Evolutionary conservation across 441 rosid species (phyloP), one percentile per base, ranked within the genome.

Genomic region (Omphalea diandra): DNA sequence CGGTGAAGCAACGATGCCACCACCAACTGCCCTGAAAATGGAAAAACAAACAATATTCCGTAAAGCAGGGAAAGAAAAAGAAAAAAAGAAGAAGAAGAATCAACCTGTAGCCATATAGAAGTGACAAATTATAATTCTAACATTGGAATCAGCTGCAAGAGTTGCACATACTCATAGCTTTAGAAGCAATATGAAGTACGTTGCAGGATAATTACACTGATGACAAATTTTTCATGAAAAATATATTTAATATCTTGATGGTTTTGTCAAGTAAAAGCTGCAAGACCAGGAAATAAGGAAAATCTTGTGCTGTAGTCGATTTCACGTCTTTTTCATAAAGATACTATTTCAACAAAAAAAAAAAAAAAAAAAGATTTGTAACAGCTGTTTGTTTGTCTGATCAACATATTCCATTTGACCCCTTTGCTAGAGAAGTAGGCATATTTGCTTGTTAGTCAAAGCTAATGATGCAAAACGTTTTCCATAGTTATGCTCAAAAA

Each of bases 1-100:
- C 89, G 87, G 35, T 76, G 75, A 57, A 88, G 86, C 83, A 91
- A 74, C 36, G 93, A 83, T 40, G 97, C 97, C 76, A 90, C 97
- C 58, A 91, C 89, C 79, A 88, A 74, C 82, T 94, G 98, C 76
- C 98, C 97, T 94, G 88, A 71, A 73, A 70, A 74, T 14, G 59
- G 57, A 77, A 31, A 58, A 44, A 61, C 12, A 71, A 31, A 29
- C 57, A 12, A 62, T 29, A 32, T 58, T 46, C 27, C 59, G 68
- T 22, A 29, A 35, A 46, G 54, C 62, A 71, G 41, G 40, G 7
- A 4, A 44, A 10, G n/a, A 50, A 64, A 20, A 54, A 50, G 24
- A 5, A 55, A 3, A 5, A 49, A 7, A 73, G 14, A 52, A 24
- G 36, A 35, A 24, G 12, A 56, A 54, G 38, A 3, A n/a, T 17